phyloP scores from a whole-genome alignment of 371 early-diverging fungal species.

The Mortierella sp. region DNA sequence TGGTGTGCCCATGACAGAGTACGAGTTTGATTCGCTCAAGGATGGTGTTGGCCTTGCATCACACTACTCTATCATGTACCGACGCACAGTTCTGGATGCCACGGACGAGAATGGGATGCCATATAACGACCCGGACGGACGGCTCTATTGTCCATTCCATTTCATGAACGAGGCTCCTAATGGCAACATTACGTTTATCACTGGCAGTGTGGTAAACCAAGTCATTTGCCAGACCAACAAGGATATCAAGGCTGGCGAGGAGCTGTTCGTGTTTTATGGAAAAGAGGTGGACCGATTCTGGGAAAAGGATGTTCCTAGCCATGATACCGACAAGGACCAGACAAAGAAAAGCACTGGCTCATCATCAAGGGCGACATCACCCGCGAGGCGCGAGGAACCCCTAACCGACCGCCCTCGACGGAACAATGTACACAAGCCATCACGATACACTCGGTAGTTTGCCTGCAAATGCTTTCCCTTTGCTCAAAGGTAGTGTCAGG shows the following conservation, averaged over 20 bases:
- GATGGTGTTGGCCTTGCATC: slow-evolving; percentile 82
- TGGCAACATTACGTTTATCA: slow-evolving; percentile 78
- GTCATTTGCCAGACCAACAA: slow-evolving; percentile 78
- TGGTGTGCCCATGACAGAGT: slow-evolving; percentile 92
- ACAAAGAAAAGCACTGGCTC: slow-evolving; percentile 18
- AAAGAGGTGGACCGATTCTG: slow-evolving; percentile 59
- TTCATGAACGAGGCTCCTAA: slow-evolving; percentile 80
- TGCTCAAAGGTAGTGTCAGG: no score
- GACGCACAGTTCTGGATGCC: slow-evolving; percentile 86
- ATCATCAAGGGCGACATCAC: slow-evolving; percentile 47
- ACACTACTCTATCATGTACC: slow-evolving; percentile 85
- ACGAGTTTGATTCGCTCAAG: slow-evolving; percentile 87
- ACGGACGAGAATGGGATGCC: slow-evolving; percentile 82
- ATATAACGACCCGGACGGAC: slow-evolving; percentile 69
- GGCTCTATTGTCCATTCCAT: slow-evolving; percentile 86
- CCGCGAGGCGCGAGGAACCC: slow-evolving; percentile 23
- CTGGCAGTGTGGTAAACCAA: slow-evolving; percentile 82
- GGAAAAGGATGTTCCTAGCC: slow-evolving; percentile 20
- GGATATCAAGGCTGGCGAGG: slow-evolving; percentile 77
- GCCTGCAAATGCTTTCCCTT: no score
- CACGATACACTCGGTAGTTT: slow-evolving; percentile 42
- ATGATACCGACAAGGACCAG: not conserved
- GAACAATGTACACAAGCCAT: slow-evolving; percentile 48
- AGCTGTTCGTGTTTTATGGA: slow-evolving; percentile 87
- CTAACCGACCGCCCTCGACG: slow-evolving; percentile 30